Percentiles rank a stretch among this genome's conserved stretches.
phyloP scores from a whole-genome alignment of 257 asterid species.

The Solanum pennellii region DNA sequence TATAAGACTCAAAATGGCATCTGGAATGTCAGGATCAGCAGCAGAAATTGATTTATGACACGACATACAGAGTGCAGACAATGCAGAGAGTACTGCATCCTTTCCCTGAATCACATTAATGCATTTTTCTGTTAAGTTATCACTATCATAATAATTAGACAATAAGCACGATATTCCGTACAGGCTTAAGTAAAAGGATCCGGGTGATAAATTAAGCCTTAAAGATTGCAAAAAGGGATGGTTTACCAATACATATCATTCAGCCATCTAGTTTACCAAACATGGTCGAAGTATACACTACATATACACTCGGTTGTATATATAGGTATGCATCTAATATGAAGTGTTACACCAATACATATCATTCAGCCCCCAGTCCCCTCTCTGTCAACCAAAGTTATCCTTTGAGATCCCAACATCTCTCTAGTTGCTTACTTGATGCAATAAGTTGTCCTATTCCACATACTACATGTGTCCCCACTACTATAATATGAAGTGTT shows the following conservation, averaged over 20 bases:
- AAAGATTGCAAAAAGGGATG: background rate
- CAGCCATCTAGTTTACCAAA: background rate
- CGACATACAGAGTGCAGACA: slow-evolving; percentile 71
- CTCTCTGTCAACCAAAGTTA: background rate
- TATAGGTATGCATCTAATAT: too few species aligned
- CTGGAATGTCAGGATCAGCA: slow-evolving; percentile 53
- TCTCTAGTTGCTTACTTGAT: background rate
- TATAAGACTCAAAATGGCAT: slow-evolving; percentile 57
- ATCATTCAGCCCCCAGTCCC: background rate
- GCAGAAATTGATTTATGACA: slow-evolving; percentile 66
- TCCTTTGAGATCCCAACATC: background rate
- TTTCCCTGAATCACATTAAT: slow-evolving; percentile 56
- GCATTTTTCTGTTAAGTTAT: background rate
- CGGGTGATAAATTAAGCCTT: background rate
- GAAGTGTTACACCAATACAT: too few species aligned
- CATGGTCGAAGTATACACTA: background rate
- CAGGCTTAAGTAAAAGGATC: background rate
- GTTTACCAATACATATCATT: background rate
- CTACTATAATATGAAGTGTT: background rate
- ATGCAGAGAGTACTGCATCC: slow-evolving; percentile 69
- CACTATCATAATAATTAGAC: background rate
- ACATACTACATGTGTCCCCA: background rate
- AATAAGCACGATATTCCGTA: background rate
- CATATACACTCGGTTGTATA: background rate
- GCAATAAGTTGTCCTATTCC: background rate